Conservation (phyloP, 2,329 filamentous ascomycete species). For the Curvularia hawaiiensis region DNA sequence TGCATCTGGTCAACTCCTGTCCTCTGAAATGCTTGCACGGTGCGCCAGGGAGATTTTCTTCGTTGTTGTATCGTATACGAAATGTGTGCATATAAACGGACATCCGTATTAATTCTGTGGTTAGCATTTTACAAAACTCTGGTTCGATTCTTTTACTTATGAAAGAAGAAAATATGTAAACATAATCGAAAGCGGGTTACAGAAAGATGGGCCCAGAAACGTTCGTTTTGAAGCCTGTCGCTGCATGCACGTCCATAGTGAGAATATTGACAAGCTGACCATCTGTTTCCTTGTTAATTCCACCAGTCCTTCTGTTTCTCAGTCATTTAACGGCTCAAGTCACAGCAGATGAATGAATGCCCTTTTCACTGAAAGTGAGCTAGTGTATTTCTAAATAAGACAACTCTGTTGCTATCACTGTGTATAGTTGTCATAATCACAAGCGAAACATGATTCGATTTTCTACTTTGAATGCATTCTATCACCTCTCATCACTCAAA, state of each 20-base stretch:
- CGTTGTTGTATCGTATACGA: too few relatives aligned
- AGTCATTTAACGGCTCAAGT: neutral
- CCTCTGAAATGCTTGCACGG: too few relatives aligned
- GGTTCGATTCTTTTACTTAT: too few relatives aligned
- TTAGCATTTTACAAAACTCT: too few relatives aligned
- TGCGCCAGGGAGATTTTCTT: too few relatives aligned
- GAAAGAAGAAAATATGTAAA: too few relatives aligned
- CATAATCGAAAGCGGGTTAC: too few relatives aligned
- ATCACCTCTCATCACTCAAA: neutral
- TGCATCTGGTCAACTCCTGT: too few relatives aligned
- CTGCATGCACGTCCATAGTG: neutral
- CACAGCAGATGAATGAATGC: neutral
- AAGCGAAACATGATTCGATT: neutral
- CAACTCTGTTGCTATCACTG: neutral
- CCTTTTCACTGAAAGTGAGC: neutral
- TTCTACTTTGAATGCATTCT: neutral
- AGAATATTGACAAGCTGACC: neutral
- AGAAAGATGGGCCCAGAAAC: too few relatives aligned
- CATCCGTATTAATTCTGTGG: too few relatives aligned
- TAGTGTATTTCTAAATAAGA: neutral
- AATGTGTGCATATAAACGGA: too few relatives aligned
- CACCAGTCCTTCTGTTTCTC: neutral
- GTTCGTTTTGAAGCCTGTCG: neutral
- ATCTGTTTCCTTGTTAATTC: neutral
- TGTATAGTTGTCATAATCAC: neutral